These are phyloP conservation scores for Candida argentea DNA, from an alignment of 805 yeast species.

Conservation along the genomic window DNA sequence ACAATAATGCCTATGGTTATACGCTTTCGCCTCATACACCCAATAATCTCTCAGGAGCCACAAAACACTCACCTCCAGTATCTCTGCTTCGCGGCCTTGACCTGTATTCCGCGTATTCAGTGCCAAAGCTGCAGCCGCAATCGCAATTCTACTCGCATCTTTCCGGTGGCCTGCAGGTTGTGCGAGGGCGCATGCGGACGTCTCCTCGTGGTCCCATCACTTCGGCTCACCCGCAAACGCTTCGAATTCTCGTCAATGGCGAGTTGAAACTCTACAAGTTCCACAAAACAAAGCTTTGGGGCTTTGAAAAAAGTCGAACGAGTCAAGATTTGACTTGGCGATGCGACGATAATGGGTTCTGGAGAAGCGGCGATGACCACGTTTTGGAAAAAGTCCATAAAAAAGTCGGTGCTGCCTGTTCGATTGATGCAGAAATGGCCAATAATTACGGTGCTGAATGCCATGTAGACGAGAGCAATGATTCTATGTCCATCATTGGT, in stretches of 20 bases:
- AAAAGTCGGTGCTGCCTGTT: conserved; percentile 11
- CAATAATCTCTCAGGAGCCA: conserved; percentile 21
- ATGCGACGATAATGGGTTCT: conserved; percentile 54
- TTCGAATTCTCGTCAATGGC: conserved; percentile 55
- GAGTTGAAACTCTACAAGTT: conserved; percentile 45
- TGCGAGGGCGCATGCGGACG: conserved; percentile 53
- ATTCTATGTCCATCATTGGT: conserved; percentile 20
- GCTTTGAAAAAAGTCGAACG: conserved; percentile 53
- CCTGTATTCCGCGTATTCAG: conserved; percentile 30
- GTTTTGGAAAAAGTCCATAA: conserved; percentile 48
- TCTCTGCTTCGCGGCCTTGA: conserved; percentile 18
- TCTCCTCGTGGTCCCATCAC: conserved; percentile 41
- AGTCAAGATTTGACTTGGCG: conserved; percentile 56
- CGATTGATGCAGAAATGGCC: conserved; percentile 16
- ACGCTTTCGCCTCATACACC: conserved; percentile 24
- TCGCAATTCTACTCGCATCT: conserved; percentile 17
- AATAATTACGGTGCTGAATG: conserved; percentile 14
- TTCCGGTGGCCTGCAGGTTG: conserved; percentile 30
- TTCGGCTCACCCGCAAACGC: too few relatives aligned
- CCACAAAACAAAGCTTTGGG: conserved; percentile 84
- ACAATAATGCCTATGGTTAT: conserved; percentile 16
- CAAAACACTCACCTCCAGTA: conserved; percentile 24
- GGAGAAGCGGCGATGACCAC: conserved; percentile 77
- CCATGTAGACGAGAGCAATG: conserved; percentile 12
- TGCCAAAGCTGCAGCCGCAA: conserved; percentile 10